Percentiles rank a stretch among this genome's conserved stretches.
These are phyloP conservation scores for Tephrocybe rancida DNA, from an alignment of 768 basidiomycete species.

Conservation along the genomic window DNA sequence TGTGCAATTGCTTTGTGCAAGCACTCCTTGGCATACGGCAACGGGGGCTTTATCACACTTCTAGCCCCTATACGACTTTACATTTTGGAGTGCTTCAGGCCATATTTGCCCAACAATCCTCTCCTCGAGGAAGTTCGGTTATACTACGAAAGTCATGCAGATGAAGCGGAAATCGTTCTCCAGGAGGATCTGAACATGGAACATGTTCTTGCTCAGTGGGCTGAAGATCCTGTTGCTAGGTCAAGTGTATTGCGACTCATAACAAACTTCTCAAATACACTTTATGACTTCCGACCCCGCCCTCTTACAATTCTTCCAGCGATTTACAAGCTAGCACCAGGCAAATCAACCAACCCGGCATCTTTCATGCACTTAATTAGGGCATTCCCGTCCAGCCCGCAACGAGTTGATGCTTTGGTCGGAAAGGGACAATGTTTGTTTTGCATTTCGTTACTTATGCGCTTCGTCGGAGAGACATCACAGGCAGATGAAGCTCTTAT, in stretches of 20 bases:
- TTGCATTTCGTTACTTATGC: background rate
- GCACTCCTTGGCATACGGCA: constrained; percentile 9
- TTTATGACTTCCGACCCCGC: constrained; percentile 5
- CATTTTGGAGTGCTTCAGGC: background rate
- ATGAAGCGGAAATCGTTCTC: background rate
- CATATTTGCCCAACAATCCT: background rate
- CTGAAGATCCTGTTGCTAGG: background rate
- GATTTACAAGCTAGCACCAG: background rate
- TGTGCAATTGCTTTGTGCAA: constrained; percentile 6
- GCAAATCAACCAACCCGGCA: background rate
- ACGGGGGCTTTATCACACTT: constrained; percentile 10
- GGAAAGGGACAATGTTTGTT: constrained; percentile 1
- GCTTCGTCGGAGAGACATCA: background rate
- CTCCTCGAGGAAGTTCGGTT: background rate
- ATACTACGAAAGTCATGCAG: constrained; percentile 4
- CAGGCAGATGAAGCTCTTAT: background rate
- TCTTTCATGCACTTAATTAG: background rate
- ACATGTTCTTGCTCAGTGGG: constrained; percentile 6
- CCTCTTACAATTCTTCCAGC: background rate
- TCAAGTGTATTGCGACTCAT: background rate
- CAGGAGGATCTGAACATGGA: constrained; percentile 12
- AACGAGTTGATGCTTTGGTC: background rate
- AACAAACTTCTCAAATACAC: background rate
- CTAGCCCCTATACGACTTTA: constrained; percentile 18
- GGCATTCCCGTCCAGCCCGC: background rate